A percentile compares a stretch with the other conserved stretches of the same genome.
Conservation (phyloP, 306 rosid genomes). For the Begonia fuchsioides region DNA sequence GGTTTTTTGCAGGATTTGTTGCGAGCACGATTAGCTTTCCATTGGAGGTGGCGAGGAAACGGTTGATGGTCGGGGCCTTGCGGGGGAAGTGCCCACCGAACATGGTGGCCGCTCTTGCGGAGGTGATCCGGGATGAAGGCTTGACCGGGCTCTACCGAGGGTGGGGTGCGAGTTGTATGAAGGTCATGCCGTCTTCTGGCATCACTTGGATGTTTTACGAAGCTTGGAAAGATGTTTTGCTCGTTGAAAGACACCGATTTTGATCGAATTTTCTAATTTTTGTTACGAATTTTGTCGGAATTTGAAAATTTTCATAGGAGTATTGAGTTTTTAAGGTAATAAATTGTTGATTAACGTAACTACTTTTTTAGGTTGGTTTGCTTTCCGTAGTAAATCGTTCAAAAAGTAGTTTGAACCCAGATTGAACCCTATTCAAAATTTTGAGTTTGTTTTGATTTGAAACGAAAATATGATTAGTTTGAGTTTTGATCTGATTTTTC, state of each 20-base stretch:
- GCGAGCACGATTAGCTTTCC: conserved; percentile 98
- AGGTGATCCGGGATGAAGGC: conserved; percentile 59
- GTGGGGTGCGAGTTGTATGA: conserved; percentile 96
- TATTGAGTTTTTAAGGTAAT: too few species aligned
- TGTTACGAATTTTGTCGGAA: too few species aligned
- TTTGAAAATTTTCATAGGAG: too few species aligned
- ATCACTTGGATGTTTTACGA: conserved; percentile 98
- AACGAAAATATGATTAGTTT: too few species aligned
- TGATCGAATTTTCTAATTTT: background rate
- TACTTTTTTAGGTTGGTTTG: too few species aligned
- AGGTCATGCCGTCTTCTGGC: conserved; percentile 97
- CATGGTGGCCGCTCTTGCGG: conserved; percentile 78
- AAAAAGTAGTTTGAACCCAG: too few species aligned
- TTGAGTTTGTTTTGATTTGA: too few species aligned
- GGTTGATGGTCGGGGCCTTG: conserved; percentile 91
- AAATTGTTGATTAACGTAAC: too few species aligned
- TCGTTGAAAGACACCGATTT: conserved; percentile 29
- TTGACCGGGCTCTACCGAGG: conserved; percentile 80
- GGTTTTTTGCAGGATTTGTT: conserved; percentile 45
- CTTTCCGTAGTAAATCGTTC: too few species aligned
- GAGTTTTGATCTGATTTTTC: too few species aligned
- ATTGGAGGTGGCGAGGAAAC: conserved; percentile 90
- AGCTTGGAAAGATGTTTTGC: conserved; percentile 87
- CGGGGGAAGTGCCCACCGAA: conserved; percentile 85
- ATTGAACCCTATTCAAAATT: too few species aligned